Conservation (phyloP, 2,329 filamentous ascomycete genomes). For the Calonectria pseudoturangicola region DNA sequence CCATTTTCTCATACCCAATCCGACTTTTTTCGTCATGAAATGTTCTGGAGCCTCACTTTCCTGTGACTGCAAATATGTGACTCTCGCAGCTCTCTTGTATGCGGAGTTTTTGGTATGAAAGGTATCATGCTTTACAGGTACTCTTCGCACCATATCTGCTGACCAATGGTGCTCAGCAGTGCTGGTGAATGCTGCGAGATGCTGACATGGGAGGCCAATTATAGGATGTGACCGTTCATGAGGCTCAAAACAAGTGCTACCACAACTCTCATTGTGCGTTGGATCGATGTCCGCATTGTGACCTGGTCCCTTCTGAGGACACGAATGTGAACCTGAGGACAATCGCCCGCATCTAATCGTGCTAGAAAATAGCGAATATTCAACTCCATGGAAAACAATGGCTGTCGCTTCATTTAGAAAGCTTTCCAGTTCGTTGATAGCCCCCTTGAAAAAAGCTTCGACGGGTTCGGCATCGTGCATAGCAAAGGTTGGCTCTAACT, state of each 20-base stretch:
- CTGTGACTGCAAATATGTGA: not conserved
- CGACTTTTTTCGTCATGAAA: slow-evolving; percentile 10
- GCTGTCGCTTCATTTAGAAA: slow-evolving; percentile 68
- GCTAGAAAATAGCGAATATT: slow-evolving; percentile 53
- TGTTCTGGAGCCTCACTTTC: slow-evolving; percentile 30
- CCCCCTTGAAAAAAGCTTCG: slow-evolving; percentile 57
- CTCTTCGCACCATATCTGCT: slow-evolving; percentile 53
- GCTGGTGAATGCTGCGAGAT: slow-evolving; percentile 54
- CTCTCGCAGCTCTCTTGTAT: not conserved
- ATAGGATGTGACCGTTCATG: slow-evolving; percentile 2
- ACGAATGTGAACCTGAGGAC: slow-evolving; percentile 39
- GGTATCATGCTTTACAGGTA: slow-evolving; percentile 46
- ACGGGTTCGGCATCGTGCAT: slow-evolving; percentile 47
- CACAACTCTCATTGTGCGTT: slow-evolving; percentile 34
- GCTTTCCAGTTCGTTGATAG: slow-evolving; percentile 66
- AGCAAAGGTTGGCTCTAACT: slow-evolving; percentile 47
- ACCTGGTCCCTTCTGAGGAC: slow-evolving; percentile 26
- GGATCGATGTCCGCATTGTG: slow-evolving; percentile 15
- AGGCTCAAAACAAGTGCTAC: slow-evolving; percentile 35
- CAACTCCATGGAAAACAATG: slow-evolving; percentile 64
- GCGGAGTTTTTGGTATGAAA: slow-evolving; percentile 33
- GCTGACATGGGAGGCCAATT: slow-evolving; percentile 45
- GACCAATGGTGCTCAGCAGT: slow-evolving; percentile 51
- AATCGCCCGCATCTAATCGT: slow-evolving; percentile 41
- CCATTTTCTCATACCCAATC: not conserved